Percentiles rank a stretch among this genome's conserved stretches.
Evolutionary conservation across 495 filamentous ascomycete species (phyloP).

Genomic region (Hyphodiscus hymeniophilus): DNA sequence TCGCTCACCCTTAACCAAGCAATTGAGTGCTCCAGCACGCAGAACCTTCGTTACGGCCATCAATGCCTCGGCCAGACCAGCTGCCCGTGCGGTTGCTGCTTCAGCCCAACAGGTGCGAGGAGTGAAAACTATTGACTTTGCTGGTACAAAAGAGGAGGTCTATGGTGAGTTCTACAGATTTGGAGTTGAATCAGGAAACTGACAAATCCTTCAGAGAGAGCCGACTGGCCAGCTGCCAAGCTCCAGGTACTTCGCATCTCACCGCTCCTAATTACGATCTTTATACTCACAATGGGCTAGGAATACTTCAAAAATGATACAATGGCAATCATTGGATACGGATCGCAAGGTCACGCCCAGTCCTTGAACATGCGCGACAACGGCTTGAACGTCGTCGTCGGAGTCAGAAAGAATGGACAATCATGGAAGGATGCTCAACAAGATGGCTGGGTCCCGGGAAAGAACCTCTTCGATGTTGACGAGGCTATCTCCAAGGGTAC

Average conservation of each 20-base stretch:
- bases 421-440: slow-evolving; percentile 96
- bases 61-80: slow-evolving; percentile 46
- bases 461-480: slow-evolving; percentile 95
- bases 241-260: slow-evolving; percentile 57
- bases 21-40: slow-evolving; percentile 57
- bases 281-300: slow-evolving; percentile 32
- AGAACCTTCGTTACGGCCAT: slow-evolving; percentile 63
- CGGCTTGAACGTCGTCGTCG: slow-evolving; percentile 95
- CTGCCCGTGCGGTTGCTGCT: slow-evolving; percentile 43
- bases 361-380: slow-evolving; percentile 99
- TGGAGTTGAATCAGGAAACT: neutral
- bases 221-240: slow-evolving; percentile 97
- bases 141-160: slow-evolving; percentile 83
- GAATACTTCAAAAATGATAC: slow-evolving; percentile 99
- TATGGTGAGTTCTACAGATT: slow-evolving; percentile 52
- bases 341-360: slow-evolving; percentile 96
- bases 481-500: slow-evolving; percentile 91
- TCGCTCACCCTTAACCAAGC: slow-evolving; percentile 64
- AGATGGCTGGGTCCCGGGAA: slow-evolving; percentile 96
- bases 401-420: slow-evolving; percentile 94
- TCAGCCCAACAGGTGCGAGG: slow-evolving; percentile 60
- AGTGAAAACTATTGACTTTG: slow-evolving; percentile 90
- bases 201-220: slow-evolving; percentile 59
- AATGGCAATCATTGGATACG: slow-evolving; percentile 97
- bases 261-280: slow-evolving; percentile 3